These are phyloP conservation scores for Luvunga scandens DNA, from an alignment of 345 rosid species.

Conservation along the genomic window DNA sequence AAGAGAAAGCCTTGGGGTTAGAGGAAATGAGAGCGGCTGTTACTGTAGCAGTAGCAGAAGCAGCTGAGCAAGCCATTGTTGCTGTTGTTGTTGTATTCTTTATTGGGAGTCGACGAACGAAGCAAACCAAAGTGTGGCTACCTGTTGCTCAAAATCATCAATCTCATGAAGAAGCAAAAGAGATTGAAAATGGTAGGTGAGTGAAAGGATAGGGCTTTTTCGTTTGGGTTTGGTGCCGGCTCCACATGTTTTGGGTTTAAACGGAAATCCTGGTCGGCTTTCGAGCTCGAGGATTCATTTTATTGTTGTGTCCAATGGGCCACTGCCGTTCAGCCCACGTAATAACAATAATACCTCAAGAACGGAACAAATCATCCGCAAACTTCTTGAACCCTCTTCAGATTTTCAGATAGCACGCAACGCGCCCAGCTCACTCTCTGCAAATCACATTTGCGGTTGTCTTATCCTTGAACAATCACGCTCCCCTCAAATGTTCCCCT, in stretches of 20 bases:
- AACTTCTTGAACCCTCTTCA: not conserved
- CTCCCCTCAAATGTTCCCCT: not conserved
- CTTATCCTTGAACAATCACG: constrained; percentile 21
- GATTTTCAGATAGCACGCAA: constrained; percentile 5
- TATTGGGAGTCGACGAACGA: not conserved
- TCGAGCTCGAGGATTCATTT: not conserved
- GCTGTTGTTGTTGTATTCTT: not conserved
- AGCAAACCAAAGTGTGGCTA: not conserved
- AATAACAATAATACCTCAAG: too few relatives aligned
- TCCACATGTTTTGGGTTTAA: constrained; percentile 8
- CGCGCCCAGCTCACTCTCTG: not conserved
- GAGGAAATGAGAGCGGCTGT: constrained; percentile 54
- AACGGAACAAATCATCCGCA: not conserved
- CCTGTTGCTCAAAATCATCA: not conserved
- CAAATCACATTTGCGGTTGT: not conserved
- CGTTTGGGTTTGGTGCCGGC: not conserved
- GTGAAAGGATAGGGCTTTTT: constrained; percentile 6
- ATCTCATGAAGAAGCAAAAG: not conserved
- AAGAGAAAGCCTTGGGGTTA: constrained; percentile 33
- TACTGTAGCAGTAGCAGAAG: constrained; percentile 37
- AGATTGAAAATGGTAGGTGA: not conserved
- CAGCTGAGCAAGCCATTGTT: constrained; percentile 69
- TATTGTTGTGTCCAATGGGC: not conserved
- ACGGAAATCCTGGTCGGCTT: not conserved
- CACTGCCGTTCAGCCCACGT: too few relatives aligned